A percentile compares a stretch with the other conserved stretches of the same genome.
These are phyloP conservation scores for Schizopora paradoxa DNA, from an alignment of 1,284 basidiomycete species.

Conservation along the genomic window DNA sequence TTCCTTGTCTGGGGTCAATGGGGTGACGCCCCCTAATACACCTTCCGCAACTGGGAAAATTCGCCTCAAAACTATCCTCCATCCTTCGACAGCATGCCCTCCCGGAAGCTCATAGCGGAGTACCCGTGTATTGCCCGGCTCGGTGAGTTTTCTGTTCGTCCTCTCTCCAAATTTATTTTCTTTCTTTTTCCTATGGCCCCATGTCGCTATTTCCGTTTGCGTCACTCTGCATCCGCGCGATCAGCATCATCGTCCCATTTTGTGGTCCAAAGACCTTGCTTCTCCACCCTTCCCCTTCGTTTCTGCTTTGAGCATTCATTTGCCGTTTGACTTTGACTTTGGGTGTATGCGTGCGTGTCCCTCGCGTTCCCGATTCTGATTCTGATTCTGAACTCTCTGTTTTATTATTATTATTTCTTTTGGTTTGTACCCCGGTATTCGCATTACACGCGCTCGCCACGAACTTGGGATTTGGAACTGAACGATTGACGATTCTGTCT, in stretches of 20 bases:
- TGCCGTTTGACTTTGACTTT: too few species aligned
- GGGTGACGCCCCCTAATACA: too few species aligned
- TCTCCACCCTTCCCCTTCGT: constrained; percentile 3
- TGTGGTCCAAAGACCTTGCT: background rate
- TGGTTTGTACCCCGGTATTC: too few species aligned
- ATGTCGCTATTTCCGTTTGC: background rate
- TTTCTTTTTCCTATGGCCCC: constrained; percentile 2
- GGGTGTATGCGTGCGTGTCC: too few species aligned
- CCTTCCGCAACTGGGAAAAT: too few species aligned
- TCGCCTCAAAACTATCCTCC: too few species aligned
- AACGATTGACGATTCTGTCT: constrained; percentile 17
- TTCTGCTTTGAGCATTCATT: background rate
- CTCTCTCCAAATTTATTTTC: constrained; percentile 2
- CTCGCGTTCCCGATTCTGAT: too few species aligned
- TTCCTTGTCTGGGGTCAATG: too few species aligned
- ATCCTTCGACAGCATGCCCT: constrained; percentile 35
- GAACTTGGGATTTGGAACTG: too few species aligned
- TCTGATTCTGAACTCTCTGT: too few species aligned
- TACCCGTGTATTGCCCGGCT: constrained; percentile 34
- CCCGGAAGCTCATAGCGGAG: constrained; percentile 29
- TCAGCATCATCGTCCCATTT: constrained; percentile 2
- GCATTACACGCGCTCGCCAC: too few species aligned
- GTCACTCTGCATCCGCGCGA: constrained; percentile 9
- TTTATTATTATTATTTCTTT: too few species aligned
- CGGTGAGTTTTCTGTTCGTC: constrained; percentile 27